Conservation (phyloP, 805 yeast genomes). For the Vanderwaltozyma yarrowii region DNA sequence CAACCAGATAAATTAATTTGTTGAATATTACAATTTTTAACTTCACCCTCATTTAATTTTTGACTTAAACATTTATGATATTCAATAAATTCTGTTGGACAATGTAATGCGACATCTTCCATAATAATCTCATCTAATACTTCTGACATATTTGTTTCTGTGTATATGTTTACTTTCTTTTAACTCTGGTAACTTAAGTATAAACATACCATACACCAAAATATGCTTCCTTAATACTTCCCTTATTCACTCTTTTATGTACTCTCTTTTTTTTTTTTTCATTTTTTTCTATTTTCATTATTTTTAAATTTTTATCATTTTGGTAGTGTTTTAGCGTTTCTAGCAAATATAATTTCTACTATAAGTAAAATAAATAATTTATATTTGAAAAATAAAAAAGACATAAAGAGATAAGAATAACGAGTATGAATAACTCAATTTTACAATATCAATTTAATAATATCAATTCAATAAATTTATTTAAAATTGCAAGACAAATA, state of each 20-base stretch:
- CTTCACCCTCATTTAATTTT: slow-evolving; percentile 36
- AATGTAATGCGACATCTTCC: slow-evolving; percentile 67
- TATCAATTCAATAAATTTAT: slow-evolving; percentile 8
- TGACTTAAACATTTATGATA: slow-evolving; percentile 64
- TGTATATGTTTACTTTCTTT: background rate
- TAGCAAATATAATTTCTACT: too few relatives aligned
- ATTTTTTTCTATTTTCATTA: too few relatives aligned
- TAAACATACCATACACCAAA: too few relatives aligned
- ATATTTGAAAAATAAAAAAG: too few relatives aligned
- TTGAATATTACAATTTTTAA: slow-evolving; percentile 40
- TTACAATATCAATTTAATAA: slow-evolving; percentile 9
- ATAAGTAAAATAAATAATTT: too few relatives aligned
- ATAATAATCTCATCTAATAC: slow-evolving; percentile 61
- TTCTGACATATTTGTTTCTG: slow-evolving; percentile 15
- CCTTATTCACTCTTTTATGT: too few relatives aligned
- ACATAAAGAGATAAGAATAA: too few relatives aligned
- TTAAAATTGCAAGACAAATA: slow-evolving; percentile 4
- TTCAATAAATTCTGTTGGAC: slow-evolving; percentile 62
- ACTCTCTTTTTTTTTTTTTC: too few relatives aligned
- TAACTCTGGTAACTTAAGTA: too few relatives aligned
- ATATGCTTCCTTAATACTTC: too few relatives aligned
- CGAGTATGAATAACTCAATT: slow-evolving; percentile 3
- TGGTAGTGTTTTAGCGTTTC: too few relatives aligned
- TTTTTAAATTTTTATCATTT: too few relatives aligned
- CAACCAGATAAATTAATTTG: slow-evolving; percentile 53